These are phyloP conservation scores for Cyanidiococcus yangmingshanensis DNA, from an alignment of 23 red algal genomes.

Conservation along the genomic window DNA sequence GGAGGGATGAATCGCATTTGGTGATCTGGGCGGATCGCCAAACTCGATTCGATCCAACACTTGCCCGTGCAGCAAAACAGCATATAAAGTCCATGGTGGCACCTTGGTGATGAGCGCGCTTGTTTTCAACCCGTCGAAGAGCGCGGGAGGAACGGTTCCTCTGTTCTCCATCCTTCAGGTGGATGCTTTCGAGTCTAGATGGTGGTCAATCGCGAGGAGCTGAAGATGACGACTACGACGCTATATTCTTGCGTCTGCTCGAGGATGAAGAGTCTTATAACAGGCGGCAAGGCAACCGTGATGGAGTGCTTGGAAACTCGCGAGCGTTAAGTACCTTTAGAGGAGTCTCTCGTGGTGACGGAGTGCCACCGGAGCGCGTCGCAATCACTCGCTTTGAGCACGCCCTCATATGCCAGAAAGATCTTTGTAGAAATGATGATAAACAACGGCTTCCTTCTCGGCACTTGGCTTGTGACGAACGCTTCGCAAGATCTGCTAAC, in stretches of 20 bases:
- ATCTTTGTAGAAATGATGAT: neutral
- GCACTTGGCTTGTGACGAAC: neutral
- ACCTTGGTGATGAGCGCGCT: neutral
- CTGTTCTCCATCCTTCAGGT: neutral
- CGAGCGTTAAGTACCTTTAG: neutral
- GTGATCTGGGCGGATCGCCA: neutral
- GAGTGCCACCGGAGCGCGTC: neutral
- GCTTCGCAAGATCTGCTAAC: neutral
- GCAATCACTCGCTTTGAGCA: neutral
- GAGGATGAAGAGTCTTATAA: slow-evolving; percentile 12
- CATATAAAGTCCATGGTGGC: neutral
- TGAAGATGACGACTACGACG: neutral
- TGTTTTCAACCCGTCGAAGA: neutral
- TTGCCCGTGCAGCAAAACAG: neutral
- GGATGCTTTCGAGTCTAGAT: neutral
- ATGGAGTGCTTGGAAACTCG: neutral
- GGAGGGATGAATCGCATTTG: neutral
- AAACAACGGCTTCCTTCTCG: neutral
- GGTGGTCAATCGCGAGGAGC: neutral
- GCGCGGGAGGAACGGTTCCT: neutral
- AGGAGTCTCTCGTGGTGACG: neutral
- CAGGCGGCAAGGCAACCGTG: neutral
- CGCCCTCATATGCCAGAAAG: neutral
- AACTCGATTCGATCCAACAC: neutral
- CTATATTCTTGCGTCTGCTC: neutral